A percentile compares a stretch with the other conserved stretches of the same genome.
Conservation (phyloP, 169 alveolate genomes). For the Perkinsus olseni region DNA sequence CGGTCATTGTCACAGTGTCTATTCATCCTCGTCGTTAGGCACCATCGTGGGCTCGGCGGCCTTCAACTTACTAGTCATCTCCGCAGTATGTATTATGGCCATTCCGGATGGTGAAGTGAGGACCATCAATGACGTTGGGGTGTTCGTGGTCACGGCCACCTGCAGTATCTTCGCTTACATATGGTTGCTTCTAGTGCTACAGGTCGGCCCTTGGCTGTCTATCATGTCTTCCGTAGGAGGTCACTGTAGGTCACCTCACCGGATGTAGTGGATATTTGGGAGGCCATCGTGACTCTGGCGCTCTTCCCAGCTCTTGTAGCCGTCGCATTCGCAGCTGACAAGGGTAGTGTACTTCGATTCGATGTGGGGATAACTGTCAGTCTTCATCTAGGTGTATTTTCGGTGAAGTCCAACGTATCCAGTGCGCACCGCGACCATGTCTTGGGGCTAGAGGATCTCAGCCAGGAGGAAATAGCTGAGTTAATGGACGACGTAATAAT, state of each 20-base stretch:
- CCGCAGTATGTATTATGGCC: constrained; percentile 41
- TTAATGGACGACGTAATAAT: background rate
- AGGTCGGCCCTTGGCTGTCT: background rate
- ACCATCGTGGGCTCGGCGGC: constrained; percentile 53
- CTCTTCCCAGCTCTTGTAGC: constrained; percentile 2
- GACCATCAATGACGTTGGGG: constrained; percentile 15
- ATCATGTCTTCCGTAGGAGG: too few relatives aligned
- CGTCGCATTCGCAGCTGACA: background rate
- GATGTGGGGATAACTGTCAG: background rate
- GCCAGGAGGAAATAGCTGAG: background rate
- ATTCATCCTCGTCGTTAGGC: background rate
- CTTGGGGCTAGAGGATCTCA: background rate
- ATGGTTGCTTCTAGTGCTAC: constrained; percentile 16
- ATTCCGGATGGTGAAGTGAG: constrained; percentile 30
- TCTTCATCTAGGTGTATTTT: background rate
- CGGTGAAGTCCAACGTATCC: background rate
- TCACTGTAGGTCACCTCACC: background rate
- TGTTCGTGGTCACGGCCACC: constrained; percentile 18
- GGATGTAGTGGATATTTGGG: constrained; percentile 16
- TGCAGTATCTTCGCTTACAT: constrained; percentile 20
- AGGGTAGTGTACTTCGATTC: background rate
- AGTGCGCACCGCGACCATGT: background rate
- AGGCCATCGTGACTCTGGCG: background rate
- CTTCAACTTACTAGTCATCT: constrained; percentile 37
- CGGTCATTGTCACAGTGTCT: background rate